Evolutionary conservation across 1,284 basidiomycete species (phyloP).

Genomic region (Puccinia coronata): DNA sequence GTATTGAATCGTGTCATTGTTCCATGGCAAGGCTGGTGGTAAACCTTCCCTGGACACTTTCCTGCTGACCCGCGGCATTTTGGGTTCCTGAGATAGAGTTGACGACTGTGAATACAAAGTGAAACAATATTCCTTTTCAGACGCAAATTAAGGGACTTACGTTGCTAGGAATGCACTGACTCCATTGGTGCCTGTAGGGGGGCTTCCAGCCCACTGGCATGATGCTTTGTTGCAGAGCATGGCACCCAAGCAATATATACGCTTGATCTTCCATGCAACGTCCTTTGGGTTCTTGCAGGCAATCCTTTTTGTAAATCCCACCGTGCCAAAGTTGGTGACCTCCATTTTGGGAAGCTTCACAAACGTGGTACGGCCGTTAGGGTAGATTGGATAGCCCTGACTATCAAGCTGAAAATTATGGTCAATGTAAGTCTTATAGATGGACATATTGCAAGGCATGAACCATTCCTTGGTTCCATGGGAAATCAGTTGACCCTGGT

Average conservation of each 20-base stretch:
- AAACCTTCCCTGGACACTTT: background rate
- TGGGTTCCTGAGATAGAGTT: too few relatives aligned
- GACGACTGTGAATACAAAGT: too few relatives aligned
- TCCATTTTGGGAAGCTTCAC: background rate
- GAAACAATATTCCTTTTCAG: too few relatives aligned
- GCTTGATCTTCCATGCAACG: background rate
- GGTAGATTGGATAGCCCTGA: background rate
- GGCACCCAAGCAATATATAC: background rate
- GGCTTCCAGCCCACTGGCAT: background rate
- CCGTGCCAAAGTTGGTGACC: background rate
- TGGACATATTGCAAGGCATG: background rate
- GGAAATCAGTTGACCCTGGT: background rate
- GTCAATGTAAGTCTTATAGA: background rate
- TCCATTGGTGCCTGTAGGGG: background rate
- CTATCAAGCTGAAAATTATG: background rate
- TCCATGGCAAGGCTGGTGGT: background rate
- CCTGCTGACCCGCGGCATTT: too few relatives aligned
- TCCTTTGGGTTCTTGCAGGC: background rate
- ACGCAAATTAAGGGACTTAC: too few relatives aligned
- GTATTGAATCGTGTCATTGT: background rate
- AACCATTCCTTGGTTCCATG: slow-evolving; percentile 1
- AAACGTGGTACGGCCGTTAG: background rate
- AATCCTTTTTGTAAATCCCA: background rate
- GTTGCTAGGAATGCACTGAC: background rate
- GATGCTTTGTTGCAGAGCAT: background rate